A percentile compares a stretch with the other conserved stretches of the same genome.
phyloP scores from a whole-genome alignment of 176 grass and related monocot genomes.

The Cenchrus purpureus region DNA sequence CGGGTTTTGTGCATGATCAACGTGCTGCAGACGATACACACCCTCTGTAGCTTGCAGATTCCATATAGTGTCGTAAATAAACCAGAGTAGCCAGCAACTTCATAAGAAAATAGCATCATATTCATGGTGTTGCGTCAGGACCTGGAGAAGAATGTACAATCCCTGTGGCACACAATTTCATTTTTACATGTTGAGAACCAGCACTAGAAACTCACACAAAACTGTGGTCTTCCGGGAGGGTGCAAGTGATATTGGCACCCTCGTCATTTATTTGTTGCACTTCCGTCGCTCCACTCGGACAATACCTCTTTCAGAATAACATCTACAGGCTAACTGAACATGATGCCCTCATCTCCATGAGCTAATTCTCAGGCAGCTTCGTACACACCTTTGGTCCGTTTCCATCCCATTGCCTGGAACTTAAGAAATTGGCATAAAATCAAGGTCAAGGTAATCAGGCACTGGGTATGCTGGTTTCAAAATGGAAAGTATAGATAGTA shows the following conservation, averaged over 20 bases:
- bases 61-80: background rate
- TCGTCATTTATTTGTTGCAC: slow-evolving; percentile 17
- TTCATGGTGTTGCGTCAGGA: background rate
- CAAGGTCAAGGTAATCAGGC: background rate
- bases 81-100: background rate
- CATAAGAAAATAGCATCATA: background rate
- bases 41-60: background rate
- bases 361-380: background rate
- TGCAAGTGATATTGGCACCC: slow-evolving; percentile 19
- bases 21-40: background rate
- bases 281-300: background rate
- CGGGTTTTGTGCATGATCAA: background rate
- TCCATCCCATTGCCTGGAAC: slow-evolving; percentile 25
- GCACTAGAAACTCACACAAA: background rate
- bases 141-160: slow-evolving; percentile 3
- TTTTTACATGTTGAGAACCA: slow-evolving; percentile 5
- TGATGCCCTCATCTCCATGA: background rate
- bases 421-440: slow-evolving; percentile 5
- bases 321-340: background rate
- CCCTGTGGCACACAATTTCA: background rate
- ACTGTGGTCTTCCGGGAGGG: background rate
- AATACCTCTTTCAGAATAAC: slow-evolving; percentile 15
- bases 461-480: background rate
- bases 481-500: background rate
- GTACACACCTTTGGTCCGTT: background rate